phyloP scores from a whole-genome alignment of 2,329 filamentous ascomycete species.

The Botrytis sinoallii region DNA sequence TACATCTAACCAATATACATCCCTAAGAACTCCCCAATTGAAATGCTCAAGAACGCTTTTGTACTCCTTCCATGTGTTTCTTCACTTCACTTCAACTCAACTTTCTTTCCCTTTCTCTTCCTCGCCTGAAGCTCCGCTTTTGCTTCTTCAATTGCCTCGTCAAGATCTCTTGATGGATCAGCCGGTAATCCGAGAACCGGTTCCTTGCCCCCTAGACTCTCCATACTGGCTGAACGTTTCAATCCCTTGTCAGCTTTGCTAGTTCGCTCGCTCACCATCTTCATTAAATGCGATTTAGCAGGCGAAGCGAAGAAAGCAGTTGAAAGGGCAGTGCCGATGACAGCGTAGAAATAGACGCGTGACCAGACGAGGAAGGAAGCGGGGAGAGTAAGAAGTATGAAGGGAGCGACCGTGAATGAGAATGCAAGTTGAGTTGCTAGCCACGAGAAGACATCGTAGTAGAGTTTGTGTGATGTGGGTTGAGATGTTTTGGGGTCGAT shows the following conservation, averaged over 20 bases:
- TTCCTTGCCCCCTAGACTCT: conserved; percentile 53
- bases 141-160: conserved; percentile 53
- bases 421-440: conserved; percentile 78
- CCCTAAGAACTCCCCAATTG: conserved; percentile 56
- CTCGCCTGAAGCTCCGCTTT: conserved; percentile 46
- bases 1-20: neutral
- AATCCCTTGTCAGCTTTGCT: conserved; percentile 42
- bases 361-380: conserved; percentile 75
- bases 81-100: conserved; percentile 40
- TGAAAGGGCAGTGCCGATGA: conserved; percentile 62
- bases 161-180: conserved; percentile 72
- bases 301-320: conserved; percentile 79
- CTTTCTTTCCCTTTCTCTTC: conserved; percentile 26
- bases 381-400: conserved; percentile 73
- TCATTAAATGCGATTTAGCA: conserved; percentile 59
- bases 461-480: conserved; percentile 69
- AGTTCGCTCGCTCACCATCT: conserved; percentile 57
- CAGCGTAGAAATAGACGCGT: conserved; percentile 83
- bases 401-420: conserved; percentile 78
- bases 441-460: conserved; percentile 79
- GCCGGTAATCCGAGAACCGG: conserved; percentile 75
- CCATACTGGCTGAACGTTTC: conserved; percentile 52
- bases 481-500: conserved; percentile 70
- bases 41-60: conserved; percentile 96
- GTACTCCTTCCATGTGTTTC: conserved; percentile 64